Conservation (phyloP, 345 rosid species). For the Populus simonii region DNA sequence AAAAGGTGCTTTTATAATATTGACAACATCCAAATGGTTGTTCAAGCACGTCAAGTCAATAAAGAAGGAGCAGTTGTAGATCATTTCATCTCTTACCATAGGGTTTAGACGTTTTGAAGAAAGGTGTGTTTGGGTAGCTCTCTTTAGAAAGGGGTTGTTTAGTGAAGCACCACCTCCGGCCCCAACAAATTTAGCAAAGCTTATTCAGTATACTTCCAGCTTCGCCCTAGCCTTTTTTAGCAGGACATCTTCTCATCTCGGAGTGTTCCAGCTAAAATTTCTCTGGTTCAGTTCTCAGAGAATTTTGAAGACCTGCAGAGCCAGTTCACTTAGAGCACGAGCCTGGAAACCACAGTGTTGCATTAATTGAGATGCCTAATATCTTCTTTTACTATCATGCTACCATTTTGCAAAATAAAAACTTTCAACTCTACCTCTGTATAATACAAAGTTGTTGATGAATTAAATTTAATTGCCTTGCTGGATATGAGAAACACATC, state of each 20-base stretch:
- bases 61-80: not conserved
- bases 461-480: conserved; percentile 29
- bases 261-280: conserved; percentile 10
- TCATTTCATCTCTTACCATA: conserved; percentile 13
- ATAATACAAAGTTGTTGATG: conserved; percentile 15
- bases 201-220: conserved; percentile 5
- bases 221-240: conserved; percentile 12
- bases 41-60: not conserved
- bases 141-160: not conserved
- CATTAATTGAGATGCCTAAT: not conserved
- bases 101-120: not conserved
- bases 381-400: not conserved
- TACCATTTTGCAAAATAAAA: not conserved
- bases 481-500: conserved; percentile 30
- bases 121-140: not conserved
- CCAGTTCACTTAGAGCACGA: conserved; percentile 13
- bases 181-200: conserved; percentile 1
- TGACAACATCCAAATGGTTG: not conserved
- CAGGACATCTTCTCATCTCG: conserved; percentile 5
- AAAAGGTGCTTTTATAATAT: not conserved
- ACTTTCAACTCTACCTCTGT: conserved; percentile 13
- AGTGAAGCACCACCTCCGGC: not conserved
- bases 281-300: conserved; percentile 21
- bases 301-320: conserved; percentile 1
- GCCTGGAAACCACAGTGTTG: conserved; percentile 17